A percentile compares a stretch with the other conserved stretches of the same genome.
phyloP scores from a whole-genome alignment of 805 yeast genomes.

The Wickerhamomyces subpelliculosus region DNA sequence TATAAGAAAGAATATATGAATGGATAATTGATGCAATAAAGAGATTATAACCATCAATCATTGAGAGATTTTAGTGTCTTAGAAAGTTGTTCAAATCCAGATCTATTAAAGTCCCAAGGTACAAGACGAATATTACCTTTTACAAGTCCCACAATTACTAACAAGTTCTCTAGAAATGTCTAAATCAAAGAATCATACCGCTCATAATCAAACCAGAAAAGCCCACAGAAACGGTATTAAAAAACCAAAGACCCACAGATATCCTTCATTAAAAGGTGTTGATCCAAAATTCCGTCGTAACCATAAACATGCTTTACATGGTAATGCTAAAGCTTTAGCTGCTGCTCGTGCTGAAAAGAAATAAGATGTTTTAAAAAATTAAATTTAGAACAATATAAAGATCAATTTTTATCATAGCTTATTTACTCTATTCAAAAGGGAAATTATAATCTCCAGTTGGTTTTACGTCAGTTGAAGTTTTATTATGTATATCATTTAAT shows the following conservation, averaged over 20 bases:
- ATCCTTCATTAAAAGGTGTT: constrained; percentile 98
- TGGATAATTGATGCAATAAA: too few species aligned
- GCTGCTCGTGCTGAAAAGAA: constrained; percentile 58
- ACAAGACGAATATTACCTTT: too few species aligned
- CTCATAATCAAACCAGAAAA: constrained; percentile 99
- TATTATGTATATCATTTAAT: constrained; percentile 21
- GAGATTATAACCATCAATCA: too few species aligned
- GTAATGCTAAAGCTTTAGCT: constrained; percentile 92
- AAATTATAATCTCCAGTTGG: too few species aligned
- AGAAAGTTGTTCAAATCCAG: too few species aligned
- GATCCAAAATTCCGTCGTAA: constrained; percentile 99
- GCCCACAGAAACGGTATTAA: constrained; percentile 99
- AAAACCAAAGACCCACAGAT: constrained; percentile 97
- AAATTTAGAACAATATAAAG: not conserved
- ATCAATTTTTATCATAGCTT: not conserved
- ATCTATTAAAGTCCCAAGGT: too few species aligned
- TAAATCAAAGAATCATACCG: constrained; percentile 99
- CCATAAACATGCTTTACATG: constrained; percentile 99
- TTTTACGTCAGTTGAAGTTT: constrained; percentile 5
- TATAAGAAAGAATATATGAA: too few species aligned
- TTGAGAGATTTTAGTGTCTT: too few species aligned
- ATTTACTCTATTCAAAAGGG: too few species aligned
- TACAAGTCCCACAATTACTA: too few species aligned
- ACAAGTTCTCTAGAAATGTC: constrained; percentile 62
- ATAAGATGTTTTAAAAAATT: constrained; percentile 4